A percentile compares a stretch with the other conserved stretches of the same genome.
Conservation (phyloP, 2,329 filamentous ascomycete species). For the Ceratocystis harringtonii region DNA sequence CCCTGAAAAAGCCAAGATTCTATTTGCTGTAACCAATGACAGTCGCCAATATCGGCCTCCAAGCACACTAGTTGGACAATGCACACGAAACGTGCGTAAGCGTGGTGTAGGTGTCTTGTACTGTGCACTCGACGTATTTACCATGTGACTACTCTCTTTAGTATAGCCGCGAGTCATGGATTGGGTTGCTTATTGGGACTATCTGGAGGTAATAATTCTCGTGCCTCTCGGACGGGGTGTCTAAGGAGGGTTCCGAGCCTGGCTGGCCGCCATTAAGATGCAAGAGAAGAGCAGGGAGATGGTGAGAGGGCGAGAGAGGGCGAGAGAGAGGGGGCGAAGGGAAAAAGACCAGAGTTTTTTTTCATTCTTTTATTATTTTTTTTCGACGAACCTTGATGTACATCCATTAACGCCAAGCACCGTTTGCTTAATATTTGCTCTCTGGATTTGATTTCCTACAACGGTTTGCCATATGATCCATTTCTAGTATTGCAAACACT, state of each 20-base stretch:
- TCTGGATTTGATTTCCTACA: neutral
- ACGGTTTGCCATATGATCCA: neutral
- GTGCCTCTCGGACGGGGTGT: neutral
- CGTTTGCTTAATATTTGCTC: neutral
- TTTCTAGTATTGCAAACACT: neutral
- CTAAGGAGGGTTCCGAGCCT: neutral
- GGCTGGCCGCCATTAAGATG: neutral
- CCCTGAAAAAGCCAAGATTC: neutral
- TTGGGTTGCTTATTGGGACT: neutral
- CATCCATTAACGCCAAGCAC: conserved; percentile 1
- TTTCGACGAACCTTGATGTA: neutral
- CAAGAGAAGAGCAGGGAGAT: neutral
- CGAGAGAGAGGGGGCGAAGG: neutral
- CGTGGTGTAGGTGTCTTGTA: neutral
- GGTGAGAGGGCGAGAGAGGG: neutral
- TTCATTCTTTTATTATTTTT: neutral
- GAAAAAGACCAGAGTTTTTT: neutral
- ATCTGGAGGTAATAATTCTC: neutral
- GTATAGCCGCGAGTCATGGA: neutral
- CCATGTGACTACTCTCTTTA: neutral
- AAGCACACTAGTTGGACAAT: neutral
- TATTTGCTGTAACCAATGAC: neutral
- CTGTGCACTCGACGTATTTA: neutral
- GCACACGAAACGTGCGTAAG: neutral
- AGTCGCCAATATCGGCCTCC: neutral